These are phyloP conservation scores for Pelargonium nanum DNA, from an alignment of 345 rosid species.

Conservation along the genomic window DNA sequence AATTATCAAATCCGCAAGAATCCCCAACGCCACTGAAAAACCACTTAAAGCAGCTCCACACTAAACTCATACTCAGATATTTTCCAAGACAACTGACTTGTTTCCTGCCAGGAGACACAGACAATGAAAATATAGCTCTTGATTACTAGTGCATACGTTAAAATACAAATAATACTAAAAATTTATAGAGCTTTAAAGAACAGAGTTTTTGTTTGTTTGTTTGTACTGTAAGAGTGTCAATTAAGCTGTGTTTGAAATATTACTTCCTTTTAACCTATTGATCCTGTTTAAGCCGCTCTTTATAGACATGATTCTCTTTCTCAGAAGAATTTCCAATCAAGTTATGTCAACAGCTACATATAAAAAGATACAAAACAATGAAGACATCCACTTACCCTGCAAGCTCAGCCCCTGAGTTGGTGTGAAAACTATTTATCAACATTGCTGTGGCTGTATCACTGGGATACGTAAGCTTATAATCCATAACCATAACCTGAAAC, in stretches of 20 bases:
- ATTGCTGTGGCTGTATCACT: constrained; percentile 94
- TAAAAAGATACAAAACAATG: background rate
- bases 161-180: background rate
- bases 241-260: too few species aligned
- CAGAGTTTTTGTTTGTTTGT: background rate
- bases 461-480: constrained; percentile 87
- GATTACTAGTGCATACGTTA: background rate
- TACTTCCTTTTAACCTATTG: too few species aligned
- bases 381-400: constrained; percentile 44
- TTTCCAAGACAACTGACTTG: constrained; percentile 86
- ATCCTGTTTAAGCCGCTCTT: too few species aligned
- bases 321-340: background rate
- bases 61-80: constrained; percentile 73
- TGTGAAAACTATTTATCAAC: constrained; percentile 92
- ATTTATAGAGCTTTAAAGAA: background rate
- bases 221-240: too few species aligned
- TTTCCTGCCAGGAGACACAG: constrained; percentile 40
- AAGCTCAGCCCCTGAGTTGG: constrained; percentile 80
- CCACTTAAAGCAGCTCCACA: constrained; percentile 98
- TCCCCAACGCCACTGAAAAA: constrained; percentile 92
- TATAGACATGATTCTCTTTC: too few species aligned
- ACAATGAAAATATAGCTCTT: background rate
- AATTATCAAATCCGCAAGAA: constrained; percentile 88
- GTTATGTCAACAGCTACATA: background rate
- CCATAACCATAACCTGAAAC: constrained; percentile 78